Evolutionary conservation across 805 yeast species (phyloP).

Genomic region (Sungouiella blattae): DNA sequence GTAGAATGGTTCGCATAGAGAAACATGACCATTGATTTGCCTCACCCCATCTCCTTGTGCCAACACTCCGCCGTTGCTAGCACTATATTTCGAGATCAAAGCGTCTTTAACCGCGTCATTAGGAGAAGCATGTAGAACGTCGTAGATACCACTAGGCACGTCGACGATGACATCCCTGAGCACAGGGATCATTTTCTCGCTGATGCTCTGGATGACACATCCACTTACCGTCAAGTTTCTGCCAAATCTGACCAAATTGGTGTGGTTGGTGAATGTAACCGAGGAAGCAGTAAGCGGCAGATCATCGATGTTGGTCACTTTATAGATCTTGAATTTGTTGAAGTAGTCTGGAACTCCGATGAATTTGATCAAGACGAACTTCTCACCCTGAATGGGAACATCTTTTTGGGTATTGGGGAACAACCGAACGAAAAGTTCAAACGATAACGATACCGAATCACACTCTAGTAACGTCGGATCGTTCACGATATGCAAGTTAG

Average conservation of each 20-base stretch:
- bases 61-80: constrained; percentile 23
- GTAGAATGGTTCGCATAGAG: constrained; percentile 67
- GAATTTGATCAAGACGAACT: constrained; percentile 33
- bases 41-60: constrained; percentile 43
- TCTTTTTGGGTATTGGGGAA: constrained; percentile 23
- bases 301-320: constrained; percentile 29
- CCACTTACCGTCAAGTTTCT: constrained; percentile 40
- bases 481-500: constrained; percentile 29
- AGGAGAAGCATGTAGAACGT: constrained; percentile 30
- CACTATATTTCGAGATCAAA: constrained; percentile 24
- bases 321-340: constrained; percentile 32
- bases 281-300: constrained; percentile 20
- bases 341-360: constrained; percentile 40
- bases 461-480: constrained; percentile 23
- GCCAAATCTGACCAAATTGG: constrained; percentile 30
- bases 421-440: constrained; percentile 29
- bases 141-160: constrained; percentile 42
- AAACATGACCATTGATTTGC: constrained; percentile 46
- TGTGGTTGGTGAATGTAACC: constrained; percentile 38
- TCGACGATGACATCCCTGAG: constrained; percentile 45
- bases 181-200: constrained; percentile 28
- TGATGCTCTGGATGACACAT: constrained; percentile 36
- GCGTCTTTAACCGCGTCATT: constrained; percentile 31
- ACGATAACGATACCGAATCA: constrained; percentile 31
- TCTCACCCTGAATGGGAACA: constrained; percentile 5